phyloP scores from a whole-genome alignment of 768 basidiomycete genomes.

The Lyophyllum decastes region DNA sequence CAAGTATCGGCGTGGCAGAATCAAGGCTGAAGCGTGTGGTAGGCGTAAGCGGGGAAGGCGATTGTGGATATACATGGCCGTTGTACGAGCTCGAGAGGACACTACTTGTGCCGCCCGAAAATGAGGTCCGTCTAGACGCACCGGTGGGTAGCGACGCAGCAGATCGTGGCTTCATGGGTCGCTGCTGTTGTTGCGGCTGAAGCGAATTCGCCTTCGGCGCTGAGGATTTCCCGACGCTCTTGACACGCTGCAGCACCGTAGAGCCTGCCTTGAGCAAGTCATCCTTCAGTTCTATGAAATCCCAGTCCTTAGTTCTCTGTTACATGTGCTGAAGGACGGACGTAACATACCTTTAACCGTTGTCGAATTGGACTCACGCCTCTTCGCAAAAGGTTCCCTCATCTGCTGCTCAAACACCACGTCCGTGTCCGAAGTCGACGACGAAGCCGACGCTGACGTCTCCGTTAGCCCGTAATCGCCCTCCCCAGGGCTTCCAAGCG shows the following conservation, averaged over 20 bases:
- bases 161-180: not conserved
- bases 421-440: constrained; percentile 42
- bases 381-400: constrained; percentile 16
- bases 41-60: not conserved
- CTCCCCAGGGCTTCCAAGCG: constrained; percentile 12
- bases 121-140: not conserved
- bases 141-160: not conserved
- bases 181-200: constrained; percentile 9
- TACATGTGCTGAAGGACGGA: not conserved
- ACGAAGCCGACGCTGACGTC: constrained; percentile 20
- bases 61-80: not conserved
- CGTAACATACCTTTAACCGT: constrained; percentile 30
- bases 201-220: constrained; percentile 15
- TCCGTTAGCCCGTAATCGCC: constrained; percentile 23
- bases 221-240: constrained; percentile 31
- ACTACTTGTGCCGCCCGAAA: not conserved
- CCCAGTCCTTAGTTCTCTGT: not conserved
- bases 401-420: constrained; percentile 20
- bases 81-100: not conserved
- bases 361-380: constrained; percentile 24
- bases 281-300: constrained; percentile 24
- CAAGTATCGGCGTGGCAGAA: not conserved
- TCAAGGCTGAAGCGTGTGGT: not conserved
- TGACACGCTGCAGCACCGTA: constrained; percentile 41
- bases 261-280: constrained; percentile 38